Base-by-base conservation (phyloP, 129 eudicot species). In the Pseudognaphalium luteoalbum region DNA sequence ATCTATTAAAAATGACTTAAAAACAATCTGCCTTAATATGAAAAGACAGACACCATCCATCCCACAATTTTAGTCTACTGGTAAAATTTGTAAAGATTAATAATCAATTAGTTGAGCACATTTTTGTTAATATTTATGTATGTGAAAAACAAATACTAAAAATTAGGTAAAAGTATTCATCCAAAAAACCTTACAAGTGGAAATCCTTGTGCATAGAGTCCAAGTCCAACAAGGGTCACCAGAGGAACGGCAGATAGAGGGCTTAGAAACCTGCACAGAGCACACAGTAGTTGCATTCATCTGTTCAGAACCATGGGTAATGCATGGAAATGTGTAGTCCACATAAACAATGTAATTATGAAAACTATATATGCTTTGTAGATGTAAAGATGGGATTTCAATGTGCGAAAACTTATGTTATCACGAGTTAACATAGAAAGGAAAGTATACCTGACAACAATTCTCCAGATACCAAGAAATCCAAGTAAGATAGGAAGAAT, bases 171-270 rank as follows among this genome's bases (percentile, higher is more conserved):
- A 30, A 30, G 33, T 30, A 30, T 30, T 3, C 3, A 7, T 12
- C 21, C 14, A 47, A 25, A 44, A 30, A 30, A 30, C 1, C 80
- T 62, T 87, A 94, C 99, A 79, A 83, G 83, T 5, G 97, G 97
- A 37, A 91, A 95, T 39, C 99, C 99, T 62, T 75, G 88, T n/a
- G 85, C 84, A 37, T 85, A 95, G 42, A 95, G 90, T 66, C 99
- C 99, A 62, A 95, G 75, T 42, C 99, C 99, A 29, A 87, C 91
- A 4, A 95, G 94, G 10, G 90, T 82, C 33, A 95, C 89, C 29
- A 91, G 78, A 80, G 99, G 99, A 81, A 89, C 93, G 32, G 97
- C 97, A 51, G 99, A 88, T 75, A 95, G 92, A 32, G 99, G 99
- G 78, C 92, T 89, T 70, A 95, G 62, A 67, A 89, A 84, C 87